Percentiles rank a stretch among this genome's conserved stretches.
Evolutionary conservation across 2,329 filamentous ascomycete species (phyloP).

Genomic region (Cladosporium sp.): DNA sequence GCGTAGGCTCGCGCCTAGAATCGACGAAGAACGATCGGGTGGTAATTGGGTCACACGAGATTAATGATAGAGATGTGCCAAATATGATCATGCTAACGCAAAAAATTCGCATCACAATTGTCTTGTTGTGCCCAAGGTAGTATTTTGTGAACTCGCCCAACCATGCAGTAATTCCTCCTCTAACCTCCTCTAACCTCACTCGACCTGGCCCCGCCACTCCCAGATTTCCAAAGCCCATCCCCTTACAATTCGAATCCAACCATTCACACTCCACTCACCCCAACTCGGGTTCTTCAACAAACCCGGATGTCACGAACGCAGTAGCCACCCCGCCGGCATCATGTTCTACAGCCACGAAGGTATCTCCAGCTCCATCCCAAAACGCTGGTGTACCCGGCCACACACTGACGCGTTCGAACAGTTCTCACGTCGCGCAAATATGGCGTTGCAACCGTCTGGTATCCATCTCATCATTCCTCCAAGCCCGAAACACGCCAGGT

Average conservation of each 20-base stretch:
- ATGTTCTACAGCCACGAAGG: conserved; percentile 99
- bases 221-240: neutral
- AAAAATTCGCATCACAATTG: neutral
- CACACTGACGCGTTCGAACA: conserved; percentile 34
- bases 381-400: neutral
- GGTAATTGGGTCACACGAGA: conserved; percentile 1
- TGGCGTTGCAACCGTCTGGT: conserved; percentile 96
- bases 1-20: conserved; percentile 5
- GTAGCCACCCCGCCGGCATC: conserved; percentile 25
- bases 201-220: neutral
- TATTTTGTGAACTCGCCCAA: neutral
- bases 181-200: conserved; percentile 6
- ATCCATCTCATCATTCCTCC: conserved; percentile 37
- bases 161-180: neutral
- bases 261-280: neutral
- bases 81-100: conserved; percentile 13
- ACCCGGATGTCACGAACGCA: neutral
- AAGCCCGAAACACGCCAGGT: neutral
- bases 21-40: neutral
- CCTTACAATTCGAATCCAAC: neutral
- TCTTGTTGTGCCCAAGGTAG: neutral
- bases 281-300: neutral
- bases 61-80: conserved; percentile 20
- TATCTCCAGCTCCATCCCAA: conserved; percentile 47
- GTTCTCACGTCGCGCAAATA: conserved; percentile 84